phyloP scores from a whole-genome alignment of 2,329 filamentous ascomycete species.

The Geosmithia putterillii region DNA sequence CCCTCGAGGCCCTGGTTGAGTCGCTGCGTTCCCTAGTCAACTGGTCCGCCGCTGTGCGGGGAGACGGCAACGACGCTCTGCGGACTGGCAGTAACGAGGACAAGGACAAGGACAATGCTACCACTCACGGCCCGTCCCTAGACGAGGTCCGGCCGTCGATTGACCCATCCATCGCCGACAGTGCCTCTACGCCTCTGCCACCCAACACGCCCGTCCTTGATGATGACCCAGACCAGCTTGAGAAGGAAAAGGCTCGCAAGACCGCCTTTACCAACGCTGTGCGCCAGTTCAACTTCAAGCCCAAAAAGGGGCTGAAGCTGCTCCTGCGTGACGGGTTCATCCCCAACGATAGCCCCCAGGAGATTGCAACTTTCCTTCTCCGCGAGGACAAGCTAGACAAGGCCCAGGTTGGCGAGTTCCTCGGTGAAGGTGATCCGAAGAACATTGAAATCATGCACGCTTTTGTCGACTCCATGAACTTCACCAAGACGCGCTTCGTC shows the following conservation, averaged over 20 bases:
- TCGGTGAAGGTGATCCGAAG: slow-evolving; percentile 84
- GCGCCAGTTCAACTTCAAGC: slow-evolving; percentile 93
- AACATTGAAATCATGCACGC: slow-evolving; percentile 98
- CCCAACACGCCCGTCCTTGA: slow-evolving; percentile 61
- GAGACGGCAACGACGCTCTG: slow-evolving; percentile 33
- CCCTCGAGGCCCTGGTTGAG: slow-evolving; percentile 79
- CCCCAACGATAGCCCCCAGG: slow-evolving; percentile 59
- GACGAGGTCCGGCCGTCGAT: slow-evolving; percentile 47
- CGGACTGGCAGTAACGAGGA: slow-evolving; percentile 3
- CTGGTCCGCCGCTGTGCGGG: slow-evolving; percentile 60
- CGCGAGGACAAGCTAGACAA: slow-evolving; percentile 81
- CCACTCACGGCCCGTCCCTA: slow-evolving; percentile 20
- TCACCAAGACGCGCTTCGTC: slow-evolving; percentile 81
- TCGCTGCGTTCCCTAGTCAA: slow-evolving; percentile 81
- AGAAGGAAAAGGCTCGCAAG: slow-evolving; percentile 88
- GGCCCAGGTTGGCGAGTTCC: slow-evolving; percentile 80
- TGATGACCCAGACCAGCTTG: slow-evolving; percentile 88
- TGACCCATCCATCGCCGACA: slow-evolving; percentile 53
- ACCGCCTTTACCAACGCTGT: slow-evolving; percentile 84
- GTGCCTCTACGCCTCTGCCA: slow-evolving; percentile 43
- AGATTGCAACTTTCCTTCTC: slow-evolving; percentile 75
- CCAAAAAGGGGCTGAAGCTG: slow-evolving; percentile 82
- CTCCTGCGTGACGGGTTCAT: slow-evolving; percentile 83
- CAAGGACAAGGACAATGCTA: neutral
- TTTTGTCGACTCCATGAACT: slow-evolving; percentile 94